Evolutionary conservation across 2,329 filamentous ascomycete species (phyloP), one percentile per base, ranked within the genome.

Genomic region (Monosporascus sp.): DNA sequence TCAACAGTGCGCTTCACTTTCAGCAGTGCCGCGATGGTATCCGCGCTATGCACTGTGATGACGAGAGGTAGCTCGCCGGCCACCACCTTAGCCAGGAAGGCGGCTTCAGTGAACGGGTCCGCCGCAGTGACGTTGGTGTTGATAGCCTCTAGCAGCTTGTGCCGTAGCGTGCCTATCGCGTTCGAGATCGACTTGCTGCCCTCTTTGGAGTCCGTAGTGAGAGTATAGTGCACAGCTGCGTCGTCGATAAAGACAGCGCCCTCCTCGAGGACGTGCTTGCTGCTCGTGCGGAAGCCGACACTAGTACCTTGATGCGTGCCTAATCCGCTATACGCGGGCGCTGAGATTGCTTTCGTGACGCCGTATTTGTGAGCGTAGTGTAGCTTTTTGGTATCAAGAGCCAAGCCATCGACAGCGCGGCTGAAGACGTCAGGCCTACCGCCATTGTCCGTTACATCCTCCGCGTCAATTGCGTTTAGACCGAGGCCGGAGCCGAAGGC

Each of bases 381-480:
- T 2, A 84, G 73, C 63, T 84, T 83, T 66, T 82, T 80, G 25
- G 73, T 77, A 51, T 79, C 79, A 0, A 84, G 69, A 2, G 72
- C 70, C 5, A 84, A 74, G 0, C 80, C 81, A 57, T 84, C 81
- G 5, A 82, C 68, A 7, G 78, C 84, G 11, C 83, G 76, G 46
- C 79, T 82, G 60, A 86, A 85, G 6, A 70, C 63, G 0, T 72
- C 65, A 0, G 68, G 66, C 52, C 70, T 73, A 2, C 65, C 63
- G 2, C 80, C 80, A 54, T 82, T 81, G 56, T 81, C 79, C 0
- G 77, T 80, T 46, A 71, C 69, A 7, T 70, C 63, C 56, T 88
- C 85, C 5, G 74, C 74, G 53, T 81, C 77, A 50, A 89, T 87
- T 50, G 82, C 84, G 56, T 80, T 80, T 6, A 89, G 74, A 1